These are phyloP conservation scores for Backusella tuberculispora DNA, from an alignment of 192 early-diverging fungal species.

Conservation along the genomic window DNA sequence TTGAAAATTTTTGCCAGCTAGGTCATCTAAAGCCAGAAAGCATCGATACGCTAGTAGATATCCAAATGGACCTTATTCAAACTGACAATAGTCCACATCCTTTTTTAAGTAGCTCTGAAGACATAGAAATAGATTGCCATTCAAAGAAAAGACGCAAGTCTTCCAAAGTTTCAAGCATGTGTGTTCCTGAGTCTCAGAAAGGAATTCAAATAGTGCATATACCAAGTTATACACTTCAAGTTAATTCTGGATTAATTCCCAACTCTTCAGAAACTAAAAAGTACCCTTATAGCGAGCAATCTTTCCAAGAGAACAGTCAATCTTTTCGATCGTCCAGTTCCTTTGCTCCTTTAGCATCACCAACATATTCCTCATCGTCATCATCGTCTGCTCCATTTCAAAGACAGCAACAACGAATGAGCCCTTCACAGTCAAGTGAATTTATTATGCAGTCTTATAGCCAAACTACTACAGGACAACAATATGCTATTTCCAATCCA, in stretches of 20 bases:
- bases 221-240: constrained; percentile 26
- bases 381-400: constrained; percentile 16
- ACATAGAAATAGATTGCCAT: constrained; percentile 1
- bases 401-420: constrained; percentile 6
- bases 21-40: constrained; percentile 26
- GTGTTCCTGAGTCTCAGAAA: constrained; percentile 6
- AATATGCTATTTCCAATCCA: not conserved
- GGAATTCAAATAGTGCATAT: constrained; percentile 31
- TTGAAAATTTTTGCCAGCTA: constrained; percentile 34
- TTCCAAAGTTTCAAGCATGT: not conserved
- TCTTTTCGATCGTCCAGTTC: constrained; percentile 8
- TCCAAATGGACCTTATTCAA: constrained; percentile 23
- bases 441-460: not conserved
- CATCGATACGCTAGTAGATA: constrained; percentile 23
- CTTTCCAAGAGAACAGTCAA: constrained; percentile 8
- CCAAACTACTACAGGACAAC: not conserved
- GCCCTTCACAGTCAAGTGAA: constrained; percentile 13
- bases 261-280: constrained; percentile 6
- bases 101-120: not conserved
- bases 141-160: constrained; percentile 2
- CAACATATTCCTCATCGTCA: constrained; percentile 20
- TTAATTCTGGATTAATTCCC: constrained; percentile 18
- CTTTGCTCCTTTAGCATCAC: constrained; percentile 19
- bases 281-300: not conserved
- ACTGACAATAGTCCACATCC: not conserved